Evolutionary conservation across 345 rosid genomes (phyloP).

Genomic region (Camelina hispida): DNA sequence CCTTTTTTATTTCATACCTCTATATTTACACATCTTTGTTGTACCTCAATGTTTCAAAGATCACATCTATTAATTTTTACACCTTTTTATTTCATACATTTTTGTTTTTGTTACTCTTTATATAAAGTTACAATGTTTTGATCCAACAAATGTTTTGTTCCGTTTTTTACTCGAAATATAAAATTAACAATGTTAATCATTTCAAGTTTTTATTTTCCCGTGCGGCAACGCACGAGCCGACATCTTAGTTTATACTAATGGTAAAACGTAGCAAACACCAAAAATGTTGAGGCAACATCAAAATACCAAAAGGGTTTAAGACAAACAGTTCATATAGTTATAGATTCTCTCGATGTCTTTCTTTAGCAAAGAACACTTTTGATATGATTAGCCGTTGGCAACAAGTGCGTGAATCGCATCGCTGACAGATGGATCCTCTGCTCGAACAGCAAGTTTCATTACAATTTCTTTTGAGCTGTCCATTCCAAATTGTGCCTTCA

Average conservation of each 20-base stretch:
- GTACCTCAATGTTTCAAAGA: too few relatives aligned
- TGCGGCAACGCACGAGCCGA: too few relatives aligned
- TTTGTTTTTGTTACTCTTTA: too few relatives aligned
- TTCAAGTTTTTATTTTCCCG: too few relatives aligned
- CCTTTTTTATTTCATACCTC: too few relatives aligned
- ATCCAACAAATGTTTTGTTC: too few relatives aligned
- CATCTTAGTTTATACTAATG: slow-evolving; percentile 28
- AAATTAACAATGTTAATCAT: too few relatives aligned
- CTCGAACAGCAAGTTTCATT: slow-evolving; percentile 82
- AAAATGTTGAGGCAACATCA: background rate
- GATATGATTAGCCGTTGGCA: slow-evolving; percentile 58
- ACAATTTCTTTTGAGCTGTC: slow-evolving; percentile 77
- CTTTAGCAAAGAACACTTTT: background rate
- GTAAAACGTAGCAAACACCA: background rate
- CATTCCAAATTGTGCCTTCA: slow-evolving; percentile 74
- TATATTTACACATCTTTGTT: too few relatives aligned
- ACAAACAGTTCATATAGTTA: background rate
- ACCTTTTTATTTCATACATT: too few relatives aligned
- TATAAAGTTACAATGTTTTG: too few relatives aligned
- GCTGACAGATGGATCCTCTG: slow-evolving; percentile 65
- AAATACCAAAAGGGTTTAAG: background rate
- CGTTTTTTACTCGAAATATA: too few relatives aligned
- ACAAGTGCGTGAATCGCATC: slow-evolving; percentile 83
- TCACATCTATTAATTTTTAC: too few relatives aligned
- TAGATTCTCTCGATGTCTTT: background rate